A percentile compares a stretch with the other conserved stretches of the same genome.
Conservation (phyloP, 768 basidiomycete species). For the Tubosaeta brunneosetosa region DNA sequence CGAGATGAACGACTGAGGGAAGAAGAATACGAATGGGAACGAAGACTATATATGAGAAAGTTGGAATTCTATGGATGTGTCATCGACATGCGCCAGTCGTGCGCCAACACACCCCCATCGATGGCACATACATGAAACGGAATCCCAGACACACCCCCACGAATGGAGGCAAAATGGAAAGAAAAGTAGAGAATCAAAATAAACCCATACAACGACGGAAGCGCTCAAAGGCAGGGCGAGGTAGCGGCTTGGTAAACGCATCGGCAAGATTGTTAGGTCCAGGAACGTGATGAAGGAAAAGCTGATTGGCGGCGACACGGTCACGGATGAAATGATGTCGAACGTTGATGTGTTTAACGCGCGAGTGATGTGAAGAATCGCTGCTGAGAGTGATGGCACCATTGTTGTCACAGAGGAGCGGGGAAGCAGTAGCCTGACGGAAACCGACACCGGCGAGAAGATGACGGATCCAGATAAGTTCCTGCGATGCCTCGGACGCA, state of each 20-base stretch:
- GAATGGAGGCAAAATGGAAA: no score
- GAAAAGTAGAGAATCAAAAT: background rate
- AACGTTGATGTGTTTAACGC: background rate
- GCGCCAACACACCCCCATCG: no score
- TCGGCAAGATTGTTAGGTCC: background rate
- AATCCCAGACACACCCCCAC: background rate
- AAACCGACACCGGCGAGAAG: background rate
- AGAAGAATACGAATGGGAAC: no score
- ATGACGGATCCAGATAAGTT: background rate
- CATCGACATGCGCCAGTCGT: no score
- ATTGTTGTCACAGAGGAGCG: background rate
- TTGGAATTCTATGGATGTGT: no score
- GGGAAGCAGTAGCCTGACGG: background rate
- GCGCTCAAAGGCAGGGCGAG: background rate
- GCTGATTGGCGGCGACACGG: background rate
- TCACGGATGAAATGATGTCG: background rate
- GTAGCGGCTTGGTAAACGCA: background rate
- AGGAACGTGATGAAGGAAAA: background rate
- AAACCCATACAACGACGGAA: background rate
- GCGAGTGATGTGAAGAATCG: background rate
- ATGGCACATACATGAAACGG: no score
- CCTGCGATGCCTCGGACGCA: background rate
- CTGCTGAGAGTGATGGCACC: background rate
- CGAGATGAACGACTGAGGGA: no score
- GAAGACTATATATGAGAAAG: no score